Evolutionary conservation across 192 early-diverging fungal species (phyloP).

Genomic region (Glomus cerebriforme): DNA sequence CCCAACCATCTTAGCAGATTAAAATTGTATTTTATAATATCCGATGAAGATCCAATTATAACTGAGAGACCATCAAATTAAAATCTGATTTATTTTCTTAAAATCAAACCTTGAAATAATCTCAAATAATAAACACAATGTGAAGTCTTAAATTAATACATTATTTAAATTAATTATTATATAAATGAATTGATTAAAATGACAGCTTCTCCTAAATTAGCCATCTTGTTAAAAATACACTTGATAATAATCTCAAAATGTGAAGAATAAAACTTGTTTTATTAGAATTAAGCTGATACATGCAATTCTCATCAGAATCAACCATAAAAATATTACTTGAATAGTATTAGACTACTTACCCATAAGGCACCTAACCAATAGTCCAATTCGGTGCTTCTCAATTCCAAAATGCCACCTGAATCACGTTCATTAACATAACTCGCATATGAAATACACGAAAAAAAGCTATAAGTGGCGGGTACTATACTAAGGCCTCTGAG

Average conservation of each 20-base stretch:
- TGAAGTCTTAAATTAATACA: background rate
- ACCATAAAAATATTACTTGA: background rate
- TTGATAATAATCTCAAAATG: background rate
- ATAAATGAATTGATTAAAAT: background rate
- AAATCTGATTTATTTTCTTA: background rate
- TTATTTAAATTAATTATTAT: background rate
- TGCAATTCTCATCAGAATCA: background rate
- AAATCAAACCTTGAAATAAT: background rate
- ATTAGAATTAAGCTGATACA: background rate
- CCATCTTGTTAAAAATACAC: background rate
- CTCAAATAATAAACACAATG: background rate
- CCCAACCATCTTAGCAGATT: background rate
- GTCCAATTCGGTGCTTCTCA: slow-evolving; percentile 44
- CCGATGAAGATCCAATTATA: background rate
- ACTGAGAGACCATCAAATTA: background rate
- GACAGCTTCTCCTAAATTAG: background rate
- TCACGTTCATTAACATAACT: slow-evolving; percentile 32
- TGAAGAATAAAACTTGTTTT: background rate
- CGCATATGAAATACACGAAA: slow-evolving; percentile 34
- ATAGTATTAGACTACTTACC: slow-evolving; percentile 34
- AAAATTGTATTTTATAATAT: background rate
- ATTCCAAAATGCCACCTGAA: slow-evolving; percentile 35
- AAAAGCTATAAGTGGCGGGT: slow-evolving; percentile 39
- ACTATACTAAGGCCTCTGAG: slow-evolving; percentile 42
- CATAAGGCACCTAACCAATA: slow-evolving; percentile 45